phyloP scores from a whole-genome alignment of 805 yeast genomes.

The Cyberlindnera subsufficiens region DNA sequence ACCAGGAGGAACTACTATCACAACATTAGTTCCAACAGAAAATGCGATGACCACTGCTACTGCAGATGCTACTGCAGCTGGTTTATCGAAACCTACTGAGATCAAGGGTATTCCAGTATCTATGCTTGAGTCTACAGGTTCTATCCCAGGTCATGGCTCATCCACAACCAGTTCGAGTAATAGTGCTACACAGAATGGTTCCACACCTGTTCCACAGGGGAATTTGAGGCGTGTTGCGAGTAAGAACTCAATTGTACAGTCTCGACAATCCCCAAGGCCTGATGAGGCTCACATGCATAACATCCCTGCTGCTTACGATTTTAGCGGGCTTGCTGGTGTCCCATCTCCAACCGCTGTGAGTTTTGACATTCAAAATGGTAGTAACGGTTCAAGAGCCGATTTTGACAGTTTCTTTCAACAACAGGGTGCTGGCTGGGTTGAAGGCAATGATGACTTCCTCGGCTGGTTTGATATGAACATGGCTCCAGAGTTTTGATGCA shows the following conservation, averaged over 20 bases:
- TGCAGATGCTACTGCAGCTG: slow-evolving; percentile 51
- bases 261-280: slow-evolving; percentile 4
- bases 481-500: slow-evolving; percentile 50
- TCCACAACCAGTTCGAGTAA: not conserved
- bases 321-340: slow-evolving; percentile 8
- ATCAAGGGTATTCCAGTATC: slow-evolving; percentile 66
- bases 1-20: slow-evolving; percentile 87
- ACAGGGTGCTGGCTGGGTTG: slow-evolving; percentile 76
- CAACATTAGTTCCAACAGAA: slow-evolving; percentile 84
- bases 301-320: slow-evolving; percentile 11
- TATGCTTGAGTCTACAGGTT: slow-evolving; percentile 78
- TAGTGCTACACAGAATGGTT: not conserved
- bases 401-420: slow-evolving; percentile 67
- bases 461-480: slow-evolving; percentile 90
- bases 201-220: not conserved
- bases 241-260: slow-evolving; percentile 9
- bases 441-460: slow-evolving; percentile 80
- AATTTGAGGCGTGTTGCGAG: slow-evolving; percentile 17
- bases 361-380: slow-evolving; percentile 2
- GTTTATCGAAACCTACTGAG: slow-evolving; percentile 46
- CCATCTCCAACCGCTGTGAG: slow-evolving; percentile 9
- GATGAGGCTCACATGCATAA: not conserved
- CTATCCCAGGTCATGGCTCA: slow-evolving; percentile 29
- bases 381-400: slow-evolving; percentile 13
- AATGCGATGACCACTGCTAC: slow-evolving; percentile 62